Evolutionary conservation across 163 green algal species (phyloP), one percentile per base, ranked within the genome.

Genomic region (Coccomyxa subellipsoidea): DNA sequence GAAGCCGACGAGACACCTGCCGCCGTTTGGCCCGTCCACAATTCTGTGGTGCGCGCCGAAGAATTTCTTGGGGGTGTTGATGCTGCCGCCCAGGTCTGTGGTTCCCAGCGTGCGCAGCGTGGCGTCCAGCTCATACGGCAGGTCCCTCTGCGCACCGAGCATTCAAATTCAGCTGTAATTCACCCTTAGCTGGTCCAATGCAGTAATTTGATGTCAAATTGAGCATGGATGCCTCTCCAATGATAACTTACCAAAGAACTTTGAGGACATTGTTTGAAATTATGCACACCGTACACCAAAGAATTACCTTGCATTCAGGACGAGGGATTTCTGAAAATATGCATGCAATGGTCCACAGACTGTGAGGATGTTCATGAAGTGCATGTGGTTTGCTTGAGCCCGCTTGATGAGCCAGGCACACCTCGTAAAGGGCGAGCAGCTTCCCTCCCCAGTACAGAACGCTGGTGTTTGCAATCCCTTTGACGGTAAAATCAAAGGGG

Each of bases 391-490:
- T n/a, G 23, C 3, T 12, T 59, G 47, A 27, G 47, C 47, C 21
- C 3, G 47, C 47, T 59, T 12, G 23, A 59, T 5, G 23, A 7
- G 21, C 15, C 15, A 10, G 47, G 47, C 47, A 2, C 23, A 59
- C 89, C 91, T 94, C 92, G 70, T 92, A 94, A 23, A 95, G 82
- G 8, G 90, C 90, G 18, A 90, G 87, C 40, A 94, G 72, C 72
- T 87, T 85, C 2, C 85, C 83, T 4, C 59, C 90, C 90, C 90
- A 94, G 69, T 90, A 76, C 54, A 95, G 32, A 35, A 95, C 86
- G 6, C 88, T 86, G 2, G 92, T 96, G 85, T 96, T 96, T 25
- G 91, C 91, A 69, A 94, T 86, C 54, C 92, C 90, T 81, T 96
- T 96, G 15, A 95, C 89, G 23, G 59, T 76, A 36, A 95, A 87